These are phyloP conservation scores for Podosphaera leucotricha DNA, from an alignment of 2,329 filamentous ascomycete species.

Conservation along the genomic window DNA sequence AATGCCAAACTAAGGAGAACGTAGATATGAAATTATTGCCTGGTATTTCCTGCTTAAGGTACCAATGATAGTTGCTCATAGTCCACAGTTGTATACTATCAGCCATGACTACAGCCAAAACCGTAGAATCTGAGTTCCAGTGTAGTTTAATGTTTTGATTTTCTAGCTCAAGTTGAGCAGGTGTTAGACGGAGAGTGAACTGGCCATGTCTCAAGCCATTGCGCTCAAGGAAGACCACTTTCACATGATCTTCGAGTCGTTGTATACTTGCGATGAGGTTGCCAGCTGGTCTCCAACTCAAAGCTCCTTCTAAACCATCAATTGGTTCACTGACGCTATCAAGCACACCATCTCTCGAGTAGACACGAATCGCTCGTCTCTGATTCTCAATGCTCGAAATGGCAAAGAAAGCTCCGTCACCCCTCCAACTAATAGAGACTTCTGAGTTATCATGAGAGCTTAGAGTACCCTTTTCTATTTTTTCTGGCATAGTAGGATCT, in stretches of 20 bases:
- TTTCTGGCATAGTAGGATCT: constrained; percentile 87
- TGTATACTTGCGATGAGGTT: constrained; percentile 81
- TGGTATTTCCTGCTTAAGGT: constrained; percentile 72
- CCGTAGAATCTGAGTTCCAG: constrained; percentile 86
- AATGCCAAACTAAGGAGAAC: constrained; percentile 41
- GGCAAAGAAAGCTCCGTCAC: constrained; percentile 77
- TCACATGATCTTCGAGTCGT: constrained; percentile 39
- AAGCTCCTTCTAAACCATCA: constrained; percentile 61
- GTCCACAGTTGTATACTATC: constrained; percentile 83
- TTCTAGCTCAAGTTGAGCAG: constrained; percentile 30
- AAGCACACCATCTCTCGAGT: constrained; percentile 68
- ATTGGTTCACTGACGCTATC: constrained; percentile 92
- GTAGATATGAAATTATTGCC: constrained; percentile 18
- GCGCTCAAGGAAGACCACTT: constrained; percentile 86
- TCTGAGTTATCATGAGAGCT: constrained; percentile 50
- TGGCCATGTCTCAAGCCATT: constrained; percentile 95
- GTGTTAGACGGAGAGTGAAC: constrained; percentile 51
- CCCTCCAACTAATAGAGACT: constrained; percentile 70
- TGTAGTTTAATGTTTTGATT: constrained; percentile 38
- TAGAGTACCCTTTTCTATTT: constrained; percentile 59
- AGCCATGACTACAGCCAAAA: constrained; percentile 56
- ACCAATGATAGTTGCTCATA: constrained; percentile 94
- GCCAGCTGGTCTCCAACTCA: constrained; percentile 81
- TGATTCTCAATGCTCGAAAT: constrained; percentile 53
- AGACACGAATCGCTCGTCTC: constrained; percentile 69